These are phyloP conservation scores for Phytophthora sp. DNA, from an alignment of 352 stramenopile species.

Conservation along the genomic window DNA sequence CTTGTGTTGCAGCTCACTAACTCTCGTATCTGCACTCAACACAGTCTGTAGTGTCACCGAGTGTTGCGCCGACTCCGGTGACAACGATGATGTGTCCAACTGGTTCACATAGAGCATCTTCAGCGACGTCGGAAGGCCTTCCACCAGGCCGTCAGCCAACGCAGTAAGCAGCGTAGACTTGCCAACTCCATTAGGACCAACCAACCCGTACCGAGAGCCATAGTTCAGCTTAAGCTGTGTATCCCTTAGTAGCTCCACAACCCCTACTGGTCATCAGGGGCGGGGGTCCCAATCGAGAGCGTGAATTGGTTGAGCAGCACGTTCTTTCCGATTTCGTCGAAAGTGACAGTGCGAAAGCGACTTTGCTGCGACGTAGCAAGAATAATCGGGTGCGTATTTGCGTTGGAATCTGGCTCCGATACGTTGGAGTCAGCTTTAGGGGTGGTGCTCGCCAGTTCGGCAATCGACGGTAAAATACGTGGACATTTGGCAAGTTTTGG, in stretches of 20 bases:
- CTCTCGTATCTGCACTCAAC: conserved; percentile 50
- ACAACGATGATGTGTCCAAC: conserved; percentile 52
- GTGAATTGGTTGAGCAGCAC: conserved; percentile 65
- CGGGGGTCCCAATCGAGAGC: conserved; percentile 38
- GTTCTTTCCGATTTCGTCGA: conserved; percentile 66
- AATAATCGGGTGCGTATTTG: conserved; percentile 10
- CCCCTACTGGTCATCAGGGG: conserved; percentile 17
- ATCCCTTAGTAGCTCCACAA: conserved; percentile 65
- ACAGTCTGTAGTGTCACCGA: conserved; percentile 57
- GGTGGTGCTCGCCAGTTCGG: not conserved
- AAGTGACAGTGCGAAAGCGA: conserved; percentile 64
- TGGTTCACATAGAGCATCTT: conserved; percentile 71
- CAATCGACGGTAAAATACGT: conserved; percentile 45
- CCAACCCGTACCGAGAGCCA: conserved; percentile 79
- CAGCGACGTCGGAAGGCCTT: conserved; percentile 49
- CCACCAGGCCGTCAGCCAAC: conserved; percentile 87
- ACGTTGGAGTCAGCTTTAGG: not conserved
- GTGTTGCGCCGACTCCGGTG: conserved; percentile 17
- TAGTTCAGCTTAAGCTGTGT: conserved; percentile 81
- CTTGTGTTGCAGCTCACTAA: conserved; percentile 44
- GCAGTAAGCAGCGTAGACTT: conserved; percentile 95
- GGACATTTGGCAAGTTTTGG: conserved; percentile 58
- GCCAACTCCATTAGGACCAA: conserved; percentile 84
- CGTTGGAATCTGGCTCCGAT: not conserved
- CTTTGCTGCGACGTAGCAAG: conserved; percentile 61